Evolutionary conservation across 1,139 yeast genomes (phyloP).

Genomic region (Saccharomyces hybrid): DNA sequence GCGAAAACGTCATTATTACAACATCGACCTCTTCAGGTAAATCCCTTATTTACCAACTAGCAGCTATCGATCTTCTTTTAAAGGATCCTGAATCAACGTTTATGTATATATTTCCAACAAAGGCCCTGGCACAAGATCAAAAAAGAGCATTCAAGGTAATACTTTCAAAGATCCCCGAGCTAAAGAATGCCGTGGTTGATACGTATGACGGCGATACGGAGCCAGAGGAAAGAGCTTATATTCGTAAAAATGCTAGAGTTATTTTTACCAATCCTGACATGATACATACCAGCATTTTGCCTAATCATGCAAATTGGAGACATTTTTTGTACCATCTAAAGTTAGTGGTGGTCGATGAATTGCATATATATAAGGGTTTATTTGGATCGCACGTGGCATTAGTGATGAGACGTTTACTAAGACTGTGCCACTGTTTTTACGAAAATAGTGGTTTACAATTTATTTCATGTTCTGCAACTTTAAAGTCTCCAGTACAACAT

Average conservation of each 20-base stretch:
- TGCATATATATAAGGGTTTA: constrained; percentile 82
- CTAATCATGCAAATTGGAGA: constrained; percentile 67
- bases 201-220: constrained; percentile 95
- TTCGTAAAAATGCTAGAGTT: constrained; percentile 61
- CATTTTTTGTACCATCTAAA: constrained; percentile 55
- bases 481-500: constrained; percentile 62
- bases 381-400: constrained; percentile 90
- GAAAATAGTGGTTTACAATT: constrained; percentile 51
- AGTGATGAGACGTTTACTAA: constrained; percentile 67
- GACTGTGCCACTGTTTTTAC: constrained; percentile 46
- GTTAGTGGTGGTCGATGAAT: constrained; percentile 79
- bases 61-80: constrained; percentile 52
- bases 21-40: constrained; percentile 96
- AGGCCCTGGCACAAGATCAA: constrained; percentile 96
- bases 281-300: constrained; percentile 77
- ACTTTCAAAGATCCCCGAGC: constrained; percentile 39
- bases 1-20: constrained; percentile 69
- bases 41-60: constrained; percentile 82
- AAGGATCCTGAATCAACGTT: constrained; percentile 58
- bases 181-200: constrained; percentile 40
- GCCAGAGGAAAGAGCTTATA: constrained; percentile 40
- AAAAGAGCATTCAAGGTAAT: constrained; percentile 64
- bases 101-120: constrained; percentile 88
- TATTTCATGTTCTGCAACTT: constrained; percentile 91
- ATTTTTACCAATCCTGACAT: constrained; percentile 94